Conservation (phyloP, 352 stramenopile genomes). For the Ophiocytium majus region DNA sequence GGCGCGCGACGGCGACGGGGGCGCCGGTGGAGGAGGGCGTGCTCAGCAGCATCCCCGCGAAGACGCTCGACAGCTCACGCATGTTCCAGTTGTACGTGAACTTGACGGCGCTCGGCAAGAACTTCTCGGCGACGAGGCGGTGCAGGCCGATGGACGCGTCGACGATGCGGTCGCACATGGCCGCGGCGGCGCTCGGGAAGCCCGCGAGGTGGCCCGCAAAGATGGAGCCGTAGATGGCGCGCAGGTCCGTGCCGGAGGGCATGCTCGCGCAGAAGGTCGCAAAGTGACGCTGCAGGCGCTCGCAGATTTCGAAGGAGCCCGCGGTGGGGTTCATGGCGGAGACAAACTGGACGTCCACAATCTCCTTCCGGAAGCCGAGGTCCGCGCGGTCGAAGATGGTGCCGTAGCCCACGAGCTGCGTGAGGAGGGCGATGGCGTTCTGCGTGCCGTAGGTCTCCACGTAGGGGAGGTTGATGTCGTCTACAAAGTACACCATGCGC, state of each 20-base stretch:
- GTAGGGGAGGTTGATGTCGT: conserved; percentile 93
- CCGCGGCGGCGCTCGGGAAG: conserved; percentile 55
- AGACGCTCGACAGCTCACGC: conserved; percentile 75
- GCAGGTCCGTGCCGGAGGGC: conserved; percentile 86
- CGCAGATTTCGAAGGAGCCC: conserved; percentile 93
- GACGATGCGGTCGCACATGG: conserved; percentile 40
- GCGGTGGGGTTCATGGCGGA: conserved; percentile 94
- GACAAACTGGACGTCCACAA: conserved; percentile 92
- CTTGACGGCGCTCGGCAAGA: conserved; percentile 90
- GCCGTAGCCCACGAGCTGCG: conserved; percentile 91
- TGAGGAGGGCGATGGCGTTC: conserved; percentile 87
- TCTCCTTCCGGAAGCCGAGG: conserved; percentile 91
- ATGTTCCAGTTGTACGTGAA: conserved; percentile 99
- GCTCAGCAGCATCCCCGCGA: conserved; percentile 53
- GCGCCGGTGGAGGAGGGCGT: conserved; percentile 86
- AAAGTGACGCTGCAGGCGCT: conserved; percentile 90
- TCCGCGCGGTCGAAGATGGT: conserved; percentile 91
- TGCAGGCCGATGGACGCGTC: conserved; percentile 75
- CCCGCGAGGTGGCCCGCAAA: conserved; percentile 86
- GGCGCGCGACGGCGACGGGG: conserved; percentile 72
- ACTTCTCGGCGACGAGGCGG: conserved; percentile 79
- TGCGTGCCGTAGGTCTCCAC: conserved; percentile 95
- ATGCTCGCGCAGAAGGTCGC: conserved; percentile 91
- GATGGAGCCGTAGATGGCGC: conserved; percentile 91
- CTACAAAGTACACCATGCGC: conserved; percentile 92